Evolutionary conservation across 225 moss, liverwort and hornwort species (phyloP).

Genomic region (Asterella californica): DNA sequence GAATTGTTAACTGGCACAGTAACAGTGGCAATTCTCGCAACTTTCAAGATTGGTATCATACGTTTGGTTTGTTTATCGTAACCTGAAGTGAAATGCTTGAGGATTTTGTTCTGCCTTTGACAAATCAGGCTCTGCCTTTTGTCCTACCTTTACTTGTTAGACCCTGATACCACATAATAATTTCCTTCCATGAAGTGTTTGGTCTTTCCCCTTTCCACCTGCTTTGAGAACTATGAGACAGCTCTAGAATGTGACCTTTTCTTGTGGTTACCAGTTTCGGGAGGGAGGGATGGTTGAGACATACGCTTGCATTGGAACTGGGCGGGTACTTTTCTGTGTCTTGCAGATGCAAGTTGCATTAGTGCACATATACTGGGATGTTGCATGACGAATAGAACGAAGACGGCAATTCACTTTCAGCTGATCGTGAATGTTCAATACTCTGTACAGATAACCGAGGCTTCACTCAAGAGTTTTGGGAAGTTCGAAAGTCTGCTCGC

Average conservation of each 20-base stretch:
- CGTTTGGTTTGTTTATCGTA: background rate
- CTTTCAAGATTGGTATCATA: background rate
- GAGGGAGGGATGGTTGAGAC: background rate
- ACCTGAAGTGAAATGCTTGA: background rate
- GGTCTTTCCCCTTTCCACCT: background rate
- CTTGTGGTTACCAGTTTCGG: background rate
- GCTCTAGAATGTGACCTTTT: background rate
- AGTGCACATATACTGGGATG: background rate
- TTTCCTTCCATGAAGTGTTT: background rate
- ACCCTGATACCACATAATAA: background rate
- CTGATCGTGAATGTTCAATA: background rate
- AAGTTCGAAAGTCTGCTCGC: slow-evolving; percentile 61
- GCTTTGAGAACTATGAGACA: background rate
- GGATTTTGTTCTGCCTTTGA: background rate
- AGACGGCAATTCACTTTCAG: background rate
- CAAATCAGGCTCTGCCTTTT: background rate
- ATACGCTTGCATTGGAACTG: background rate
- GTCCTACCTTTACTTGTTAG: background rate
- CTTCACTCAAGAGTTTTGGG: slow-evolving; percentile 38
- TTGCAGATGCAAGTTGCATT: background rate
- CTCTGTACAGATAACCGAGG: slow-evolving; percentile 47
- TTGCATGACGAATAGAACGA: background rate
- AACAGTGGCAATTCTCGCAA: background rate
- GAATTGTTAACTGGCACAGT: background rate
- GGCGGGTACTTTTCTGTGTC: background rate